Conservation (phyloP, 345 rosid genomes). For the Acer negundo region DNA sequence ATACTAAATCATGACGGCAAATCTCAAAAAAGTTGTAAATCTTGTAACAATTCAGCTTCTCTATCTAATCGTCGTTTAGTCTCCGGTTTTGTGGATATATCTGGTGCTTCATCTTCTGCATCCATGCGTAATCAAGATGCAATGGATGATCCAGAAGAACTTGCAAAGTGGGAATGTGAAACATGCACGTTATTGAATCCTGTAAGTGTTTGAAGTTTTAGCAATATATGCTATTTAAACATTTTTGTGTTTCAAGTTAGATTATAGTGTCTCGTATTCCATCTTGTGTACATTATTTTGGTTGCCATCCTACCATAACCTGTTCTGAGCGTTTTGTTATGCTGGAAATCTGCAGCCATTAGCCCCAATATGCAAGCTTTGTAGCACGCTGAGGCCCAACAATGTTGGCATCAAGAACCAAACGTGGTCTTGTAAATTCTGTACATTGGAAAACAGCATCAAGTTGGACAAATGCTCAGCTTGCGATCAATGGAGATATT, state of each 20-base stretch:
- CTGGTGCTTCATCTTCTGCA: conserved; percentile 26
- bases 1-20: conserved; percentile 16
- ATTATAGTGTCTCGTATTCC: neutral
- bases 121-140: neutral
- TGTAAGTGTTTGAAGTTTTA: conserved; percentile 45
- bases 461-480: conserved; percentile 72
- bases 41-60: conserved; percentile 16
- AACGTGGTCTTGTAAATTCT: conserved; percentile 75
- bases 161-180: conserved; percentile 68
- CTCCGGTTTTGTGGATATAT: conserved; percentile 19
- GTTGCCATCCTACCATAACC: neutral
- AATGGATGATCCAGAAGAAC: conserved; percentile 23
- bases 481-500: conserved; percentile 89
- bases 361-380: conserved; percentile 72
- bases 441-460: conserved; percentile 68
- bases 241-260: neutral
- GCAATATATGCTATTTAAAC: neutral
- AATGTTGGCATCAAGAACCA: conserved; percentile 44
- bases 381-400: conserved; percentile 54
- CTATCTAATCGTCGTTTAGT: conserved; percentile 16
- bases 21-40: conserved; percentile 43
- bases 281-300: neutral
- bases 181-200: conserved; percentile 80
- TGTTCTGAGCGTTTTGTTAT: neutral
- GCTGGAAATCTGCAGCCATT: conserved; percentile 46